A percentile compares a stretch with the other conserved stretches of the same genome.
These are phyloP conservation scores for Leishmania mexicana DNA, from an alignment of 208 protist genomes.

Conservation along the genomic window DNA sequence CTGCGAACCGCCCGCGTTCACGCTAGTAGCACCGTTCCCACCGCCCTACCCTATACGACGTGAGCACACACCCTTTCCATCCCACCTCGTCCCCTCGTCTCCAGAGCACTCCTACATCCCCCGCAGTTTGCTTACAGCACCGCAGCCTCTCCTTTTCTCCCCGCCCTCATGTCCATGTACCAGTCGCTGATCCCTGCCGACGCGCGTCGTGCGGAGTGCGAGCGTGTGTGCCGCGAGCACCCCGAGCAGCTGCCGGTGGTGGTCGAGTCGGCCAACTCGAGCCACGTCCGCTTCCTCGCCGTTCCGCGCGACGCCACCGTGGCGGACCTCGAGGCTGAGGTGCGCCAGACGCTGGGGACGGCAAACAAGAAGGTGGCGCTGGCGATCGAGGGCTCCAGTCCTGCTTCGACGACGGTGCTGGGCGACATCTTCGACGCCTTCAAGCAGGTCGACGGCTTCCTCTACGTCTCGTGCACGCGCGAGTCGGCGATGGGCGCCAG, in stretches of 20 bases:
- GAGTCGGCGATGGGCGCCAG: constrained; percentile 23
- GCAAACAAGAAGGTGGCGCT: constrained; percentile 5
- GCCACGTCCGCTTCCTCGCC: constrained; percentile 8
- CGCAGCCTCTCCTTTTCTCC: not conserved
- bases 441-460: constrained; percentile 31
- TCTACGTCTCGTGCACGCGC: constrained; percentile 22
- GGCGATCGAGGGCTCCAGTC: constrained; percentile 17
- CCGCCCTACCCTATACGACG: not conserved
- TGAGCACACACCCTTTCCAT: not conserved
- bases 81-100: not conserved
- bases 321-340: constrained; percentile 10
- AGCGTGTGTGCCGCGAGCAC: constrained; percentile 20
- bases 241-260: constrained; percentile 18
- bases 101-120: not conserved
- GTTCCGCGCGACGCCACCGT: constrained; percentile 9
- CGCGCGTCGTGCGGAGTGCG: constrained; percentile 18
- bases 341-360: constrained; percentile 1
- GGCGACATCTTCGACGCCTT: constrained; percentile 31
- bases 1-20: not conserved
- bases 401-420: constrained; percentile 13
- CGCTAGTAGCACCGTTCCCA: not conserved
- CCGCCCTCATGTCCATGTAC: constrained; percentile 10
- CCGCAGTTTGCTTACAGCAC: not conserved
- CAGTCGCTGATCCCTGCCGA: constrained; percentile 8
- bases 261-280: constrained; percentile 19